A percentile compares a stretch with the other conserved stretches of the same genome.
Conservation (phyloP, 129 eudicot species). For the Pittosporum tobira region DNA sequence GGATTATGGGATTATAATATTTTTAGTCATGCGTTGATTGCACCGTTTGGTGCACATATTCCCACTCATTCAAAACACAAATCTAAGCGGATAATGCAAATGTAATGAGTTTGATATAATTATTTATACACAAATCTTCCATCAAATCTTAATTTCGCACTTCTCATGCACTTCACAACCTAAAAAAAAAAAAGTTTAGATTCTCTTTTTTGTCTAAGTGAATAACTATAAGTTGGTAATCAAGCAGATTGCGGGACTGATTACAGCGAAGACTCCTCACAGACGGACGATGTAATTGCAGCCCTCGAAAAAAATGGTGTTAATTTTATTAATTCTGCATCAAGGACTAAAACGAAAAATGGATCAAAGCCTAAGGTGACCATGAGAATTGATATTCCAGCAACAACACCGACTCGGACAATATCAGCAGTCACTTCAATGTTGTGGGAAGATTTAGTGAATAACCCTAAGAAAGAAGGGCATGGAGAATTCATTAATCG, state of each 20-base stretch:
- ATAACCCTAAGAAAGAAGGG: slow-evolving; percentile 60
- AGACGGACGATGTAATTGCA: slow-evolving; percentile 65
- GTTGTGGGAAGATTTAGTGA: slow-evolving; percentile 86
- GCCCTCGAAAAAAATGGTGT: slow-evolving; percentile 79
- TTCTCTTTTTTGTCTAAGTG: no score
- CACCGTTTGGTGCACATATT: no score
- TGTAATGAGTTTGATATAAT: no score
- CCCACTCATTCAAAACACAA: no score
- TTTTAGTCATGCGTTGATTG: no score
- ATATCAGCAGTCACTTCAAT: slow-evolving; percentile 68
- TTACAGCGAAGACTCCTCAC: slow-evolving; percentile 25
- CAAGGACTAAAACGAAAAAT: slow-evolving; percentile 53
- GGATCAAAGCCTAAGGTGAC: slow-evolving; percentile 49
- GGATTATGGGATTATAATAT: no score
- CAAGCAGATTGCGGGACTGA: slow-evolving; percentile 51
- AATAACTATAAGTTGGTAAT: no score
- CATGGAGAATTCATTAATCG: slow-evolving; percentile 49
- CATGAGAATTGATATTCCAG: slow-evolving; percentile 85
- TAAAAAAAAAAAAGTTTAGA: no score
- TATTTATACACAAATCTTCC: no score
- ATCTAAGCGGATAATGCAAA: no score
- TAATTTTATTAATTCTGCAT: slow-evolving; percentile 49
- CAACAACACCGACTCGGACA: slow-evolving; percentile 65
- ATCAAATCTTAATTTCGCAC: no score
- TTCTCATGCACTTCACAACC: no score